A percentile compares a stretch with the other conserved stretches of the same genome.
phyloP scores from a whole-genome alignment of 352 stramenopile species.

The Discostella stelligera region DNA sequence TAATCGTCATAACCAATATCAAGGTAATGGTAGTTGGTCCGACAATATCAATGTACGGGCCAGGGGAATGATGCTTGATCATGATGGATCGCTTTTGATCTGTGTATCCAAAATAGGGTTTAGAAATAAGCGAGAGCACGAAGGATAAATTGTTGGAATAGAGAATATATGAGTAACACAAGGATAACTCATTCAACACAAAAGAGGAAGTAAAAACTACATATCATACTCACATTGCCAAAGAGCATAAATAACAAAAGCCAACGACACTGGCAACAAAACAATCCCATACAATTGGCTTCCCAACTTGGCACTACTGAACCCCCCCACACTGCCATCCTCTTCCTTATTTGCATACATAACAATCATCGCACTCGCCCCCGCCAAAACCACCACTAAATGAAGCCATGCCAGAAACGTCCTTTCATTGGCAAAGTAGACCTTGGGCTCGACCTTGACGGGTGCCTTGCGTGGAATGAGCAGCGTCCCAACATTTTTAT shows the following conservation, averaged over 20 bases:
- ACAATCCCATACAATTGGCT: constrained; percentile 56
- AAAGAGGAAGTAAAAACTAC: too few species aligned
- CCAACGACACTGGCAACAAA: constrained; percentile 60
- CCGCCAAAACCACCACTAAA: constrained; percentile 50
- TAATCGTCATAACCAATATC: constrained; percentile 50
- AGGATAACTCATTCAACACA: background rate
- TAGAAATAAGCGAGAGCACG: too few species aligned
- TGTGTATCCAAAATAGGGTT: constrained; percentile 5
- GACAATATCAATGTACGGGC: constrained; percentile 48
- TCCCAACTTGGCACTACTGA: background rate
- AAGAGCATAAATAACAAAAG: constrained; percentile 63
- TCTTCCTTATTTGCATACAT: constrained; percentile 16
- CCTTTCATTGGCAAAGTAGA: constrained; percentile 78
- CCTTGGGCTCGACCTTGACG: constrained; percentile 82
- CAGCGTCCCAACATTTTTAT: constrained; percentile 37
- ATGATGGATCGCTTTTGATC: constrained; percentile 30
- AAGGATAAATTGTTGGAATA: background rate
- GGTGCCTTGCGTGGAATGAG: constrained; percentile 67
- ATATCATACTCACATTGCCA: constrained; percentile 61
- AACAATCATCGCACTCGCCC: constrained; percentile 56
- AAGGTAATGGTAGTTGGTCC: constrained; percentile 48
- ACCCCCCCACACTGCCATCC: constrained; percentile 4
- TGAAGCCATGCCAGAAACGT: constrained; percentile 65
- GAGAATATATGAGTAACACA: constrained; percentile 4
- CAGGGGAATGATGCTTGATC: constrained; percentile 36